These are phyloP conservation scores for Marasmius sp. DNA, from an alignment of 1,284 basidiomycete species.

Conservation along the genomic window DNA sequence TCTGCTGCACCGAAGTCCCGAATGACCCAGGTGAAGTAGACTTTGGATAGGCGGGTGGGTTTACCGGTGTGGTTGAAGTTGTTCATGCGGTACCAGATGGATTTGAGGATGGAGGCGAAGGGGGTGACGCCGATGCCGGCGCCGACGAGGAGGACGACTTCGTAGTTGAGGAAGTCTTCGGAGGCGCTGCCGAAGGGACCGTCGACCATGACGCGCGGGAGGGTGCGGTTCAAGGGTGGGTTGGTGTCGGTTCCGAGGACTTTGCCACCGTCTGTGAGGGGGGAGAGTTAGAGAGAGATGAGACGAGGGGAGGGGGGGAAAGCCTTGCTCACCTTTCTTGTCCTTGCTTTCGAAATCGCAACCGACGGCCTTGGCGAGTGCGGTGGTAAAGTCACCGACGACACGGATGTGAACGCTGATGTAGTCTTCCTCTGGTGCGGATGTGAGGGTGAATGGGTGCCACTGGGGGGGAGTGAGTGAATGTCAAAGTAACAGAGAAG, in stretches of 20 bases:
- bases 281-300: not conserved
- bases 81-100: constrained; percentile 94
- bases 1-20: constrained; percentile 84
- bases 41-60: constrained; percentile 57
- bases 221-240: constrained; percentile 65
- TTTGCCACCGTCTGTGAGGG: constrained; percentile 47
- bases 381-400: constrained; percentile 84
- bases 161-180: constrained; percentile 86
- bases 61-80: constrained; percentile 64
- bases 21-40: constrained; percentile 89
- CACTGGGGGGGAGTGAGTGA: constrained; percentile 56
- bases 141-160: constrained; percentile 84
- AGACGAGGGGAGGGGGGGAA: not conserved
- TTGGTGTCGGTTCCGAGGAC: constrained; percentile 56
- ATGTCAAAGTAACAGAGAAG: not conserved
- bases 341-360: constrained; percentile 69
- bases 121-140: constrained; percentile 93
- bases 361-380: constrained; percentile 76
- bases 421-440: constrained; percentile 89
- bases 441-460: constrained; percentile 91
- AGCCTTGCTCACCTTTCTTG: constrained; percentile 33
- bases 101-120: constrained; percentile 87
- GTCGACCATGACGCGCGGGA: constrained; percentile 89
- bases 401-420: constrained; percentile 88
- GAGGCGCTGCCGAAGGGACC: constrained; percentile 85